A percentile compares a stretch with the other conserved stretches of the same genome.
These are phyloP conservation scores for Potentilla sterilis DNA, from an alignment of 306 rosid genomes.

Conservation along the genomic window DNA sequence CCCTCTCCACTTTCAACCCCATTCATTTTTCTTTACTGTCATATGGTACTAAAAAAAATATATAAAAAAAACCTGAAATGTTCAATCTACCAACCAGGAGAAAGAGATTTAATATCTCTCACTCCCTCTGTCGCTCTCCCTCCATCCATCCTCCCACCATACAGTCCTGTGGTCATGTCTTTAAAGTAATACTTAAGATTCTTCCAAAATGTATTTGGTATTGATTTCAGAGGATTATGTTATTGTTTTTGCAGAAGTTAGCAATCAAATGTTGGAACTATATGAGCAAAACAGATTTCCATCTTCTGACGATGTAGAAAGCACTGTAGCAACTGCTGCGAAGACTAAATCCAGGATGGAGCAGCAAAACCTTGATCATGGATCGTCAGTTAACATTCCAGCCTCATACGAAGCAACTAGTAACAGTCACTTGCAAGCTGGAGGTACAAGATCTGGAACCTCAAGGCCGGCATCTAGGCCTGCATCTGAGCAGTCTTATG, in stretches of 20 bases:
- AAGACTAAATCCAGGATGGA: conserved; percentile 55
- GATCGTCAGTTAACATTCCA: background rate
- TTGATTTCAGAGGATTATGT: conserved; percentile 24
- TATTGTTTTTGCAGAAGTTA: conserved; percentile 74
- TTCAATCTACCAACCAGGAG: background rate
- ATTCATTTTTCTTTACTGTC: background rate
- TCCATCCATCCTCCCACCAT: background rate
- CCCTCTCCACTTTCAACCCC: background rate
- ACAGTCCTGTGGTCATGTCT: background rate
- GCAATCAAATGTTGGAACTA: conserved; percentile 98
- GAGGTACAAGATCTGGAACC: conserved; percentile 54
- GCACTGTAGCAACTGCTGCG: conserved; percentile 51
- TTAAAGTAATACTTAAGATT: background rate
- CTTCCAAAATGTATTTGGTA: conserved; percentile 6
- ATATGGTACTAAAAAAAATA: background rate
- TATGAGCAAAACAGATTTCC: conserved; percentile 88
- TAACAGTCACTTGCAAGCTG: conserved; percentile 56
- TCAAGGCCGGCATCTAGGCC: conserved; percentile 57
- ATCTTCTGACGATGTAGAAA: conserved; percentile 73
- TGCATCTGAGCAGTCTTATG: conserved; percentile 44
- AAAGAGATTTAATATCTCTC: background rate
- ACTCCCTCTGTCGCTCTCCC: background rate
- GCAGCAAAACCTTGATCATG: conserved; percentile 45
- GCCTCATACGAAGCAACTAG: conserved; percentile 24
- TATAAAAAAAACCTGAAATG: background rate